Conservation (phyloP, 202 grass and related monocot genomes). For the Hordeum pubiflorum region DNA sequence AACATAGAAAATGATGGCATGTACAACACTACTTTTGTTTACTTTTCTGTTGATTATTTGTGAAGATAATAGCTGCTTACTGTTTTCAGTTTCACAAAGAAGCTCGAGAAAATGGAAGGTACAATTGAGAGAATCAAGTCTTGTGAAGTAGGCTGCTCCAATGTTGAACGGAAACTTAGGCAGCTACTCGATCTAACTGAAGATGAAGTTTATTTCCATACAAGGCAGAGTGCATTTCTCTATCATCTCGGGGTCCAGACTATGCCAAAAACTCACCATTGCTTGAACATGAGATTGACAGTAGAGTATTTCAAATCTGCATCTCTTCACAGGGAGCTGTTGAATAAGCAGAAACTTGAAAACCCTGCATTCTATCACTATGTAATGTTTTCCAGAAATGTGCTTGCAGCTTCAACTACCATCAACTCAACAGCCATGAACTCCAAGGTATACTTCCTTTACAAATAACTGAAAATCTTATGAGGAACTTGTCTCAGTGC, state of each 20-base stretch:
- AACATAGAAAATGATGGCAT: background rate
- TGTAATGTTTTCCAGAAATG: conserved; percentile 68
- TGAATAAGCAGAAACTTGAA: conserved; percentile 36
- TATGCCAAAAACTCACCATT: conserved; percentile 80
- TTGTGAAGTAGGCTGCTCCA: conserved; percentile 47
- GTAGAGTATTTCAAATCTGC: conserved; percentile 81
- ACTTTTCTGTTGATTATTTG: conserved; percentile 1
- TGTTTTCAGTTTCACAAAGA: conserved; percentile 41
- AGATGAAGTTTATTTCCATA: conserved; percentile 92
- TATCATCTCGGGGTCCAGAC: conserved; percentile 80
- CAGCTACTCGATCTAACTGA: conserved; percentile 80
- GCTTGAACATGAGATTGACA: conserved; percentile 79
- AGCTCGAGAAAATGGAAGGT: conserved; percentile 40
- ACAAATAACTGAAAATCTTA: background rate
- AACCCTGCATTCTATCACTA: conserved; percentile 49
- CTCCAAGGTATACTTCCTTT: conserved; percentile 51
- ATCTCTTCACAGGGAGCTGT: background rate
- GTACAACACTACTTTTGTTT: background rate
- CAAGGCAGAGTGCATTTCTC: conserved; percentile 76
- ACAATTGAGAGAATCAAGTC: conserved; percentile 37
- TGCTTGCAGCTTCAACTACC: conserved; percentile 77
- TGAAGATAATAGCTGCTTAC: conserved; percentile 20
- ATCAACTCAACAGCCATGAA: conserved; percentile 76
- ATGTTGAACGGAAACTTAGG: conserved; percentile 56
- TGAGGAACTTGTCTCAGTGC: background rate